These are phyloP conservation scores for Leccinum fuscescens DNA, from an alignment of 1,284 basidiomycete genomes.

Conservation along the genomic window DNA sequence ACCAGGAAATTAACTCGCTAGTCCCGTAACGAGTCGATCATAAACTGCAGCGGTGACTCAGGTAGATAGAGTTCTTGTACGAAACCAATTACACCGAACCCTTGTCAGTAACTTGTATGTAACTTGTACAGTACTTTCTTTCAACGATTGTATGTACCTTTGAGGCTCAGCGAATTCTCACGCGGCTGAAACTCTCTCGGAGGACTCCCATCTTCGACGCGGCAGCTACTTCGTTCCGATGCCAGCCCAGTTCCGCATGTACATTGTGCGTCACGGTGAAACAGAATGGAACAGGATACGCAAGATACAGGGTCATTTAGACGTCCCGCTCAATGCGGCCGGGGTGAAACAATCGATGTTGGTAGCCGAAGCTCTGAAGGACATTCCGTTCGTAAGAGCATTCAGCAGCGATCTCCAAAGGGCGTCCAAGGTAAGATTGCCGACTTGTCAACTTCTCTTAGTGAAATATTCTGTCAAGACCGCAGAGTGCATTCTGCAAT, in stretches of 20 bases:
- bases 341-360: constrained; percentile 57
- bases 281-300: constrained; percentile 60
- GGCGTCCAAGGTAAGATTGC: constrained; percentile 50
- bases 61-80: neutral
- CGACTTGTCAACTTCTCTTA: neutral
- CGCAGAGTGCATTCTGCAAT: constrained; percentile 56
- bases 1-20: constrained; percentile 45
- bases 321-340: constrained; percentile 58
- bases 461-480: constrained; percentile 44
- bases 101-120: neutral
- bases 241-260: constrained; percentile 42
- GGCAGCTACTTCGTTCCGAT: constrained; percentile 10
- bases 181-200: neutral
- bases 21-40: constrained; percentile 13
- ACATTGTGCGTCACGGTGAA: constrained; percentile 74
- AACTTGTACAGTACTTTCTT: neutral
- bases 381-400: constrained; percentile 49
- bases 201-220: neutral
- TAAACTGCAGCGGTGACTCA: neutral
- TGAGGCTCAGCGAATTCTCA: constrained; percentile 1
- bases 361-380: constrained; percentile 51
- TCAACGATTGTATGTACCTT: neutral
- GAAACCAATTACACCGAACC: neutral
- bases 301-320: constrained; percentile 70
- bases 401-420: constrained; percentile 67